Evolutionary conservation across 106 monocot species (phyloP).

Genomic region (Apostasia shenzhenica): DNA sequence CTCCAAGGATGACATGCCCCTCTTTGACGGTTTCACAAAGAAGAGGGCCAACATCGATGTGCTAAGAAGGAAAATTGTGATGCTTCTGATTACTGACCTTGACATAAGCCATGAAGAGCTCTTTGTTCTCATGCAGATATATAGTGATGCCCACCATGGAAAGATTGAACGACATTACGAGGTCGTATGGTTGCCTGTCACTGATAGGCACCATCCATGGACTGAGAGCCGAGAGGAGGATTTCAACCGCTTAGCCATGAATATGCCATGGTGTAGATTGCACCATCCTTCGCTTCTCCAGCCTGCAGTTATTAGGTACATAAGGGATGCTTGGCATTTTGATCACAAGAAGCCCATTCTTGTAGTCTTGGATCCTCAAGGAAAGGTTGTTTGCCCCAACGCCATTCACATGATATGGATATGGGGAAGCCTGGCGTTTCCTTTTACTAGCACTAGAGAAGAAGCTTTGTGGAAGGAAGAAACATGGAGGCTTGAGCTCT

Average conservation of each 20-base stretch:
- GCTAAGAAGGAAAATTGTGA: slow-evolving; percentile 65
- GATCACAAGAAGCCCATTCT: slow-evolving; percentile 68
- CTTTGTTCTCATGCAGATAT: slow-evolving; percentile 62
- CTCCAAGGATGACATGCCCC: slow-evolving; percentile 59
- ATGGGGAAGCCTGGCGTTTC: slow-evolving; percentile 79
- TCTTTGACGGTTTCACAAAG: slow-evolving; percentile 52
- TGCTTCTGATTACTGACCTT: slow-evolving; percentile 66
- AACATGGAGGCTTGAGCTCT: slow-evolving; percentile 64
- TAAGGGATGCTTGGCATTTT: slow-evolving; percentile 54
- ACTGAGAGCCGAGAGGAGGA: slow-evolving; percentile 17
- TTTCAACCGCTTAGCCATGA: slow-evolving; percentile 29
- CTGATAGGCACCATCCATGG: slow-evolving; percentile 49
- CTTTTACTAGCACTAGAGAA: slow-evolving; percentile 67
- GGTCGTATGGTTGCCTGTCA: slow-evolving; percentile 72
- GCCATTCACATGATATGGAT: slow-evolving; percentile 90
- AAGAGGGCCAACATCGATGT: slow-evolving; percentile 47
- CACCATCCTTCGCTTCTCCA: slow-evolving; percentile 51
- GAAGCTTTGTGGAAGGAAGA: slow-evolving; percentile 84
- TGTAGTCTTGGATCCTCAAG: slow-evolving; percentile 75
- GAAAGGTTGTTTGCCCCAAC: slow-evolving; percentile 66
- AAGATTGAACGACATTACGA: slow-evolving; percentile 60
- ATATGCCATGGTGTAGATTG: slow-evolving; percentile 69
- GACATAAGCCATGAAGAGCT: slow-evolving; percentile 64
- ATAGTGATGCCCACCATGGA: slow-evolving; percentile 52
- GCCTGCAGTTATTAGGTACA: slow-evolving; percentile 35